Conservation (phyloP, 305 asterid genomes). For the Fraxinus floribunda region DNA sequence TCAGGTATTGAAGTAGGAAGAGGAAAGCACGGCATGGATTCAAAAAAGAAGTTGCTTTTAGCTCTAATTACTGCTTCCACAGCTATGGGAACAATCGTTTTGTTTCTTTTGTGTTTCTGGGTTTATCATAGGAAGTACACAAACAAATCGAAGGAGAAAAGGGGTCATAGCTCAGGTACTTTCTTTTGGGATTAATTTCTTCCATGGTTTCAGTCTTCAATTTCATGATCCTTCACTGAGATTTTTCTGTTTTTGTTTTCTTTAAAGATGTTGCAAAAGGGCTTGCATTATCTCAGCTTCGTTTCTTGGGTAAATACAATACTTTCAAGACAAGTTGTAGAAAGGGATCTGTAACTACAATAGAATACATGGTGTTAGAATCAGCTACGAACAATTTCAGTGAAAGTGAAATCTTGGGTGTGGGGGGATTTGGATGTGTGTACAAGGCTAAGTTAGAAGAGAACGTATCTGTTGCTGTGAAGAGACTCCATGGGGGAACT, state of each 20-base stretch:
- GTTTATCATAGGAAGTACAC: constrained; percentile 37
- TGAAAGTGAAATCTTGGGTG: constrained; percentile 56
- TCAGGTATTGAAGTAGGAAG: constrained; percentile 33
- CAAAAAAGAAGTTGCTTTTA: constrained; percentile 38
- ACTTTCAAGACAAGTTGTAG: constrained; percentile 18
- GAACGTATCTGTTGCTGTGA: constrained; percentile 55
- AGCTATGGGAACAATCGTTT: constrained; percentile 35
- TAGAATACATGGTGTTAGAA: constrained; percentile 59
- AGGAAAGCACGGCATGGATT: constrained; percentile 28
- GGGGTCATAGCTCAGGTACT: constrained; percentile 33
- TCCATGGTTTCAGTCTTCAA: background rate
- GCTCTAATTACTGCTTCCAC: constrained; percentile 42
- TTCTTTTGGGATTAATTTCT: background rate
- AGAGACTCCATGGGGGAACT: constrained; percentile 48
- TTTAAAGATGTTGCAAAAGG: constrained; percentile 31
- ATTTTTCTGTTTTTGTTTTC: background rate
- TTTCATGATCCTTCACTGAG: background rate
- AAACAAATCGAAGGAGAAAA: constrained; percentile 24
- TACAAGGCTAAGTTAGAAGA: constrained; percentile 57
- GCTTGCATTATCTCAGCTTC: constrained; percentile 27
- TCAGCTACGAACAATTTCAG: constrained; percentile 53
- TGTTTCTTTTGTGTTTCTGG: constrained; percentile 38
- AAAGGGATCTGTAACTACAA: constrained; percentile 34
- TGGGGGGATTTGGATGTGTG: constrained; percentile 75
- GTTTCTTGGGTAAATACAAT: constrained; percentile 30